A percentile compares a stretch with the other conserved stretches of the same genome.
phyloP scores from a whole-genome alignment of 805 yeast genomes.

The Candida cerambycidarum region DNA sequence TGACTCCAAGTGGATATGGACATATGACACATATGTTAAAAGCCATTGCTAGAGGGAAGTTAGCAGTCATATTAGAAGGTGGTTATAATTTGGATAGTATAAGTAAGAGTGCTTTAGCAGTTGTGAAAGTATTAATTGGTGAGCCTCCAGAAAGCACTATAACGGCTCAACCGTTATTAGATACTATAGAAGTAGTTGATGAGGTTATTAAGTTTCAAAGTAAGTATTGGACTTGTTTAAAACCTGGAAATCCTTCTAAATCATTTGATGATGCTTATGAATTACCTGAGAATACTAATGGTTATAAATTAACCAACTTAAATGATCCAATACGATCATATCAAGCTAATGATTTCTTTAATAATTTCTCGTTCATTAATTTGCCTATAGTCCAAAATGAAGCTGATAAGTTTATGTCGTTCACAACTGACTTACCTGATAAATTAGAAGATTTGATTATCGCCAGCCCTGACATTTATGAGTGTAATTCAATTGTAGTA shows the following conservation, averaged over 20 bases:
- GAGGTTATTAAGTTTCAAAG: constrained; percentile 81
- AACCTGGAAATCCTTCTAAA: constrained; percentile 56
- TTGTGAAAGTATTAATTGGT: constrained; percentile 86
- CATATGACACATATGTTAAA: constrained; percentile 93
- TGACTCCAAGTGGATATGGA: constrained; percentile 93
- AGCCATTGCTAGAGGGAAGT: constrained; percentile 81
- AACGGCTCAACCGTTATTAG: constrained; percentile 64
- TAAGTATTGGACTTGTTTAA: constrained; percentile 81
- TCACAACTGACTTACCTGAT: constrained; percentile 44
- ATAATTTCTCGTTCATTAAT: constrained; percentile 56
- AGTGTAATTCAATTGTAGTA: constrained; percentile 62
- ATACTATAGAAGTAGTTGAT: constrained; percentile 76
- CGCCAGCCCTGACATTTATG: constrained; percentile 69
- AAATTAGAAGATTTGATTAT: constrained; percentile 63
- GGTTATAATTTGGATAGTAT: constrained; percentile 94
- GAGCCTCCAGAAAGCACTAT: constrained; percentile 88
- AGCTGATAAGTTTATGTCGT: constrained; percentile 21
- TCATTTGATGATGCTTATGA: constrained; percentile 42
- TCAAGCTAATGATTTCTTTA: constrained; percentile 60
- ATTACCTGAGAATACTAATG: constrained; percentile 23
- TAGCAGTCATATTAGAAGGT: constrained; percentile 92
- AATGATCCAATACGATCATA: constrained; percentile 74
- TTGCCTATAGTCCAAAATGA: constrained; percentile 56
- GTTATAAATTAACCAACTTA: constrained; percentile 47
- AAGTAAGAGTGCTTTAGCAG: constrained; percentile 86